phyloP scores from a whole-genome alignment of 208 protist species.

The Wallacemonas sp. region DNA sequence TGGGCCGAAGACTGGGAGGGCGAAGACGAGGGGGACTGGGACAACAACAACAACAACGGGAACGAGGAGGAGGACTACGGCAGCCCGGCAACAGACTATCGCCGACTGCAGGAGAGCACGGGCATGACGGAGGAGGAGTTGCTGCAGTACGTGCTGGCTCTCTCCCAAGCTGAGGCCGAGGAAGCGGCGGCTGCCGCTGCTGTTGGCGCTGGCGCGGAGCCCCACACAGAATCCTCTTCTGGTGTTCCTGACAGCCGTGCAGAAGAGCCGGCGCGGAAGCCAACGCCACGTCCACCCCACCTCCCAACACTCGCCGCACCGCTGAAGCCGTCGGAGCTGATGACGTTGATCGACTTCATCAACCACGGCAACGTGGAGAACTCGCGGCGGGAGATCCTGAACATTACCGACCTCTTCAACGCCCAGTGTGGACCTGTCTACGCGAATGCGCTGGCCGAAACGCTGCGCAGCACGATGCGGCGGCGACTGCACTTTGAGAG shows the following conservation, averaged over 20 bases:
- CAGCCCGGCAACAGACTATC: too few relatives aligned
- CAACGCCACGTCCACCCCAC: conserved; percentile 14
- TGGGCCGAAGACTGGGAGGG: conserved; percentile 14
- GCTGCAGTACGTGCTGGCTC: conserved; percentile 35
- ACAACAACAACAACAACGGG: not conserved
- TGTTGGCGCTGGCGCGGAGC: not conserved
- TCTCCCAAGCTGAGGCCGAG: conserved; percentile 28
- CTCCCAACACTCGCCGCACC: conserved; percentile 7
- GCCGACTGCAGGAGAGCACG: conserved; percentile 13
- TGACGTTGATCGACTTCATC: conserved; percentile 65
- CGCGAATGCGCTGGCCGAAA: conserved; percentile 45
- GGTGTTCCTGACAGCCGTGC: too few relatives aligned
- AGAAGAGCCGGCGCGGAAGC: too few relatives aligned
- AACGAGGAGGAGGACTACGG: not conserved
- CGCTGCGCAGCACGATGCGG: conserved; percentile 61
- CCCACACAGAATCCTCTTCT: not conserved
- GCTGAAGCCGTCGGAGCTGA: conserved; percentile 42
- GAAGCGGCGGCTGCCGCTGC: not conserved
- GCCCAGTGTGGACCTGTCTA: conserved; percentile 5
- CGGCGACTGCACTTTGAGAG: conserved; percentile 63
- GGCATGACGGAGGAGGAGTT: conserved; percentile 39
- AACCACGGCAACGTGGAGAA: conserved; percentile 53
- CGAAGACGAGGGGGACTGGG: not conserved
- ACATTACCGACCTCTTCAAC: conserved; percentile 33
- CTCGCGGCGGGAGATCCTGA: conserved; percentile 34